These are phyloP conservation scores for Kodamaea sagamina DNA, from an alignment of 805 yeast species.

Conservation along the genomic window DNA sequence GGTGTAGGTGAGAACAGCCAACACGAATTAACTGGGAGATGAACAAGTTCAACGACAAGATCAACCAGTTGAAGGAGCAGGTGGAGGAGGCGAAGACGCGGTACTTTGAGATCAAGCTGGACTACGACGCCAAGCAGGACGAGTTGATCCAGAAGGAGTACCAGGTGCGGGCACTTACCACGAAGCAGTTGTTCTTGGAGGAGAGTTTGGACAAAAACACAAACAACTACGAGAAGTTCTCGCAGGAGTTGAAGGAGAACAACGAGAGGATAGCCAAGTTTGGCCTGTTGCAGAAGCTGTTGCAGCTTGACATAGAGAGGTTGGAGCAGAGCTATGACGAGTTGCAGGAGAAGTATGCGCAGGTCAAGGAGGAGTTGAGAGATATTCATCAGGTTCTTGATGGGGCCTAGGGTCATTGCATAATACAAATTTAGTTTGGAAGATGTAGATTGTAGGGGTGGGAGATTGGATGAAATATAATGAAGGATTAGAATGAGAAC, in stretches of 20 bases:
- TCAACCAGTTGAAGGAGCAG: slow-evolving; percentile 15
- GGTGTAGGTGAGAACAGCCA: neutral
- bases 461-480: no score
- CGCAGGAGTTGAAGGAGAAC: slow-evolving; percentile 10
- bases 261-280: slow-evolving; percentile 8
- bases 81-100: slow-evolving; percentile 15
- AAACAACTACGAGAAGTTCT: slow-evolving; percentile 3
- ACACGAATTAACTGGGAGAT: no score
- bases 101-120: slow-evolving; percentile 17
- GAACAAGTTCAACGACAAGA: slow-evolving; percentile 20
- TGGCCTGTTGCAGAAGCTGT: slow-evolving; percentile 5
- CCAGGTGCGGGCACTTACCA: slow-evolving; percentile 12
- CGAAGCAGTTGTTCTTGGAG: slow-evolving; percentile 16
- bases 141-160: slow-evolving; percentile 19
- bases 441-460: no score
- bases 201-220: slow-evolving; percentile 12
- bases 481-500: no score
- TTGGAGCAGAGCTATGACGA: slow-evolving; percentile 17
- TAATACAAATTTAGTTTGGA: no score
- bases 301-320: slow-evolving; percentile 13
- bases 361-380: slow-evolving; percentile 17
- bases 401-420: neutral
- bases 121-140: slow-evolving; percentile 12
- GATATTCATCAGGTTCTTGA: slow-evolving; percentile 16
- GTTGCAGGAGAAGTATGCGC: slow-evolving; percentile 6